phyloP scores from a whole-genome alignment of 768 basidiomycete genomes.

The Boletus patriciae region DNA sequence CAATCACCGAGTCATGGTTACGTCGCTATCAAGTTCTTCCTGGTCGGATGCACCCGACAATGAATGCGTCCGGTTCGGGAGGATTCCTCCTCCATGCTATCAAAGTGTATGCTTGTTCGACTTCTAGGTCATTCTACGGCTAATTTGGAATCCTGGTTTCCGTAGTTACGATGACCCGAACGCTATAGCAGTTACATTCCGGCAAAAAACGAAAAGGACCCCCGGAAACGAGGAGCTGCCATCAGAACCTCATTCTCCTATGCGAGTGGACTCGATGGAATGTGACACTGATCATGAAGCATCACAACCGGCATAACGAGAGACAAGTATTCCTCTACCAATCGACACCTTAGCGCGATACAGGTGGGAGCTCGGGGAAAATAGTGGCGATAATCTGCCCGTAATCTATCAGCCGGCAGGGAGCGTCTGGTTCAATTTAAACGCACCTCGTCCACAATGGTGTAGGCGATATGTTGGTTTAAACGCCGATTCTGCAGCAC shows the following conservation, averaged over 20 bases:
- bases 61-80: constrained; percentile 87
- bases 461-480: constrained; percentile 90
- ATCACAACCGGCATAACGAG: background rate
- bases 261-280: constrained; percentile 16
- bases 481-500: constrained; percentile 93
- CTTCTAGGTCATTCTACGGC: background rate
- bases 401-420: constrained; percentile 5
- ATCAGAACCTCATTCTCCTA: constrained; percentile 11
- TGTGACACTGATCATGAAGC: background rate
- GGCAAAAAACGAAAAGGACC: constrained; percentile 39
- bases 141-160: constrained; percentile 1
- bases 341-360: constrained; percentile 6
- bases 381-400: constrained; percentile 56
- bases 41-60: constrained; percentile 92
- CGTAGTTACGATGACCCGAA: constrained; percentile 60
- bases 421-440: background rate
- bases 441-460: constrained; percentile 84
- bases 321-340: background rate
- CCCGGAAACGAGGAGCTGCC: background rate
- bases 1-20: constrained; percentile 82
- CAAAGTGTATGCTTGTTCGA: constrained; percentile 63
- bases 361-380: constrained; percentile 50
- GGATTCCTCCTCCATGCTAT: constrained; percentile 83
- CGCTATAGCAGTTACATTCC: constrained; percentile 53
- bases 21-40: constrained; percentile 95